Evolutionary conservation across 2,329 filamentous ascomycete species (phyloP).

Genomic region (Thielaviopsis populi): DNA sequence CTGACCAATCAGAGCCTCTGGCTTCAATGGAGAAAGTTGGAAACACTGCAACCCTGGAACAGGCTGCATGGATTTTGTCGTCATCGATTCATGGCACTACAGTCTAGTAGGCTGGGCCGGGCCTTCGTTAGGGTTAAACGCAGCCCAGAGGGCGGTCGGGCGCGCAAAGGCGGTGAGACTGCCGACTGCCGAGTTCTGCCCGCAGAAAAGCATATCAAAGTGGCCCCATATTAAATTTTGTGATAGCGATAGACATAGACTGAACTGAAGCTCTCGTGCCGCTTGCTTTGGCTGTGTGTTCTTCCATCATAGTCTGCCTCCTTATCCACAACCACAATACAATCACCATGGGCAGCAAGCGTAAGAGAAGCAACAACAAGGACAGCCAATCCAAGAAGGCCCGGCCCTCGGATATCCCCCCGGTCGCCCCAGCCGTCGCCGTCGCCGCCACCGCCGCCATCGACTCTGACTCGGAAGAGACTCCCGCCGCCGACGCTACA

Average conservation of each 20-base stretch:
- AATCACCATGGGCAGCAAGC: slow-evolving; percentile 15
- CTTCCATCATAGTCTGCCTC: not conserved
- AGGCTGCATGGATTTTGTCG: no score
- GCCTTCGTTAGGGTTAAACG: no score
- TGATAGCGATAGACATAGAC: not conserved
- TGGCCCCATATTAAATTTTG: slow-evolving; percentile 13
- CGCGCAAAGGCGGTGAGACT: not conserved
- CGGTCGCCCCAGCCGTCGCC: not conserved
- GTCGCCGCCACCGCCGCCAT: not conserved
- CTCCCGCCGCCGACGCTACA: slow-evolving; percentile 1
- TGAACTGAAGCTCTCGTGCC: not conserved
- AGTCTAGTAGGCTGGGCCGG: no score
- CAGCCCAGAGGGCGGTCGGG: not conserved
- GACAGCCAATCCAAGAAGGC: slow-evolving; percentile 9
- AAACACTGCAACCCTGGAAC: no score
- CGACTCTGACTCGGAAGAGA: not conserved
- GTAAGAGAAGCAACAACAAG: slow-evolving; percentile 15
- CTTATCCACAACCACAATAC: not conserved
- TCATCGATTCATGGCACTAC: not conserved
- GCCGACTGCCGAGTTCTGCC: not conserved
- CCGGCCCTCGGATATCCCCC: slow-evolving; percentile 11
- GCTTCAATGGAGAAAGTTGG: not conserved
- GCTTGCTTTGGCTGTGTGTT: not conserved
- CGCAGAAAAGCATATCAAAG: not conserved
- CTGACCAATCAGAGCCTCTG: not conserved